Conservation (phyloP, 106 monocot genomes). For the Narthecium ossifragum region DNA sequence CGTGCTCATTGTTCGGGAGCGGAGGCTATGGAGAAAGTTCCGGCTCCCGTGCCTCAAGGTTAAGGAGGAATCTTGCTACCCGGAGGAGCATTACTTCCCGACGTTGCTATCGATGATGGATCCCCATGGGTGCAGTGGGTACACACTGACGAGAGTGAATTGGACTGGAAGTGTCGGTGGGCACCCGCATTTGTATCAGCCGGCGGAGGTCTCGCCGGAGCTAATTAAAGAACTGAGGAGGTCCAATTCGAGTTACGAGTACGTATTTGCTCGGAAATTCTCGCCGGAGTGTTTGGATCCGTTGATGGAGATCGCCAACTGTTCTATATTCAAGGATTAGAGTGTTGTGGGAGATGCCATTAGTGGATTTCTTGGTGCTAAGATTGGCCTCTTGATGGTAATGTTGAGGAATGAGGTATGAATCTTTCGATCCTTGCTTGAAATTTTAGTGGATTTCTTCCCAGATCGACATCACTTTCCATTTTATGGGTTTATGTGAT, state of each 20-base stretch:
- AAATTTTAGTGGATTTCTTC: too few species aligned
- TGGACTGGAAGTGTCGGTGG: slow-evolving; percentile 84
- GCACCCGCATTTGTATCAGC: slow-evolving; percentile 64
- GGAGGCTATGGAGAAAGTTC: slow-evolving; percentile 80
- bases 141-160: slow-evolving; percentile 78
- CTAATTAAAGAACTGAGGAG: slow-evolving; percentile 51
- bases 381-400: too few species aligned
- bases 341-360: not conserved
- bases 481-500: too few species aligned
- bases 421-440: too few species aligned
- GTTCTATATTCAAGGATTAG: slow-evolving; percentile 57
- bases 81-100: slow-evolving; percentile 97
- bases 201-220: slow-evolving; percentile 38
- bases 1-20: slow-evolving; percentile 58
- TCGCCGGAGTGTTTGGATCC: slow-evolving; percentile 47
- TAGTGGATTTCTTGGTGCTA: too few species aligned
- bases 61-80: slow-evolving; percentile 65
- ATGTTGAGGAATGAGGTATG: too few species aligned
- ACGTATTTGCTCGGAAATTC: slow-evolving; percentile 83
- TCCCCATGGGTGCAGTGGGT: slow-evolving; percentile 46
- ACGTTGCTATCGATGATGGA: slow-evolving; percentile 81
- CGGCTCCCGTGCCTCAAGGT: slow-evolving; percentile 55
- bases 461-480: too few species aligned
- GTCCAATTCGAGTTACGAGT: slow-evolving; percentile 53
- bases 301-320: slow-evolving; percentile 49